Evolutionary conservation across 2,329 filamentous ascomycete genomes (phyloP).

Genomic region (Emmonsia crescens): DNA sequence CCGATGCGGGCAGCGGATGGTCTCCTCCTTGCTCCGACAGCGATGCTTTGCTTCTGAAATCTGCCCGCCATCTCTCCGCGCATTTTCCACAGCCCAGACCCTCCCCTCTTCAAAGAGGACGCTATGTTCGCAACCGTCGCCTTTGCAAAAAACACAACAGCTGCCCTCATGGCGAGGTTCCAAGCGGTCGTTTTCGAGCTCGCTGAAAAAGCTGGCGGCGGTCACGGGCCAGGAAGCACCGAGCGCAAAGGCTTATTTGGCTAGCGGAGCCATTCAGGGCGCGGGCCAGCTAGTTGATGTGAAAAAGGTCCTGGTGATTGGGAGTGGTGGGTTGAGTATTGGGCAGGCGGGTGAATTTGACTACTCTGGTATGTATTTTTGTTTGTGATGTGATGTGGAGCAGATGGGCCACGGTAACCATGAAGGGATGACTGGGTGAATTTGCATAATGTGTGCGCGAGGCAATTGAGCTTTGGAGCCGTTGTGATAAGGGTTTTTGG

Average conservation of each 20-base stretch:
- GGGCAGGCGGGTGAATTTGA: conserved; percentile 97
- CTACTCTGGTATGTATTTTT: conserved; percentile 71
- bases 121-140: conserved; percentile 24
- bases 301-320: conserved; percentile 95
- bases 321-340: conserved; percentile 89
- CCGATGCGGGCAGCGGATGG: conserved; percentile 33
- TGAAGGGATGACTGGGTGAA: not conserved
- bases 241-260: conserved; percentile 74
- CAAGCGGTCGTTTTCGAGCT: conserved; percentile 34
- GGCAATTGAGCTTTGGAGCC: not conserved
- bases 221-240: conserved; percentile 55
- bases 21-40: conserved; percentile 31
- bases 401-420: too few relatives aligned
- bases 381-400: not conserved
- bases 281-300: conserved; percentile 70
- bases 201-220: conserved; percentile 27
- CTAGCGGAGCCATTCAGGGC: conserved; percentile 74
- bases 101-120: conserved; percentile 19
- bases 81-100: conserved; percentile 29
- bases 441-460: not conserved
- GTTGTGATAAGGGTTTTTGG: not conserved
- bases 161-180: conserved; percentile 30
- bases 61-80: conserved; percentile 26
- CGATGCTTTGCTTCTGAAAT: conserved; percentile 29
- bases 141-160: conserved; percentile 17